Conservation (phyloP, 805 yeast genomes). For the Wickerhamomyces chambardii region DNA sequence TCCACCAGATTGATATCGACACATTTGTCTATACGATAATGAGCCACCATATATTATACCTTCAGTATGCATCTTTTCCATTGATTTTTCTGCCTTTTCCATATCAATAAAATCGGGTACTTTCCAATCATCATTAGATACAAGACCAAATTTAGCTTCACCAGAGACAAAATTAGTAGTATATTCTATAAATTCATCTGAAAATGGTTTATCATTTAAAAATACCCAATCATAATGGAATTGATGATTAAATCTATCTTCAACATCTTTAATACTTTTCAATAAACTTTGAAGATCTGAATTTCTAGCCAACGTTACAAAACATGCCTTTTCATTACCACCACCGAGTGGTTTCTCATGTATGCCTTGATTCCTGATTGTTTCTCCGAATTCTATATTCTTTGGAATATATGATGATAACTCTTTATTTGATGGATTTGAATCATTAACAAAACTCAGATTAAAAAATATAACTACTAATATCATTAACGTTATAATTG, state of each 20-base stretch:
- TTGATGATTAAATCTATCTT: conserved; percentile 53
- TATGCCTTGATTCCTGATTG: too few species aligned
- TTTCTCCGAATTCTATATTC: too few species aligned
- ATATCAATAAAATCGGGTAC: conserved; percentile 56
- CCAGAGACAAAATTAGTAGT: conserved; percentile 47
- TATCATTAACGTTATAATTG: too few species aligned
- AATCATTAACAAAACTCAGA: too few species aligned
- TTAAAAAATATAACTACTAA: too few species aligned
- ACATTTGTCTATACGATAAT: conserved; percentile 64
- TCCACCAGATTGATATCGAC: conserved; percentile 37
- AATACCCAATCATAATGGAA: conserved; percentile 73
- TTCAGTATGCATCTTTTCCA: conserved; percentile 31
- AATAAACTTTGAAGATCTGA: conserved; percentile 48
- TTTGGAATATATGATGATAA: too few species aligned
- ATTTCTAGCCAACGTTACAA: conserved; percentile 58
- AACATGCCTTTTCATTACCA: too few species aligned
- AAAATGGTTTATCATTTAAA: conserved; percentile 58
- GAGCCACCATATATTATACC: conserved; percentile 48
- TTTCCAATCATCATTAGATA: conserved; percentile 56
- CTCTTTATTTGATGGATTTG: too few species aligned
- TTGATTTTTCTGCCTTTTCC: conserved; percentile 31
- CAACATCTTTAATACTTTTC: conserved; percentile 51
- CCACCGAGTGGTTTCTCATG: too few species aligned
- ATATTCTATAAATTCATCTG: conserved; percentile 37
- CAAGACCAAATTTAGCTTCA: conserved; percentile 45